Evolutionary conservation across 257 asterid species (phyloP).

Genomic region (Nicotiana knightiana): DNA sequence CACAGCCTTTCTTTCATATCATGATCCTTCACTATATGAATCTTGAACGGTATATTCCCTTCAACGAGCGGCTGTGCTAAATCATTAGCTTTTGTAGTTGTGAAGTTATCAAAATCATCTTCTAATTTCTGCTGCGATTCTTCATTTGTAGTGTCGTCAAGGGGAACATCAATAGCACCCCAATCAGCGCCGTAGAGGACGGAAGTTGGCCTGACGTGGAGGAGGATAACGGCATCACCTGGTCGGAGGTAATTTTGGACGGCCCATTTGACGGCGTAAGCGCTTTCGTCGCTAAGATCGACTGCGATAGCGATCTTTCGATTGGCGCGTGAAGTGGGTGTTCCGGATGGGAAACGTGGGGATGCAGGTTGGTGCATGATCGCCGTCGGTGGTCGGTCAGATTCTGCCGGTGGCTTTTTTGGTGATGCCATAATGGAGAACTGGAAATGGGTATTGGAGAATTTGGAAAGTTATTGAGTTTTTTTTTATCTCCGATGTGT

Average conservation of each 20-base stretch:
- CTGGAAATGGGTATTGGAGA: not conserved
- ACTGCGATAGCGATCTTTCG: conserved; percentile 68
- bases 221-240: conserved; percentile 75
- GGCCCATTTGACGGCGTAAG: conserved; percentile 67
- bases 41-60: conserved; percentile 55
- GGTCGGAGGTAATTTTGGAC: conserved; percentile 71
- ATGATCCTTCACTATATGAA: conserved; percentile 76
- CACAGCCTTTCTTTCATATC: conserved; percentile 86
- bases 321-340: conserved; percentile 47
- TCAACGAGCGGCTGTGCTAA: conserved; percentile 64
- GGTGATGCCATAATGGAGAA: conserved; percentile 42
- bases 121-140: conserved; percentile 59
- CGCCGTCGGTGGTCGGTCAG: conserved; percentile 37
- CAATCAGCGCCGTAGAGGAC: conserved; percentile 58
- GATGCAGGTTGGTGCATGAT: conserved; percentile 62
- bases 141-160: conserved; percentile 35
- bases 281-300: conserved; percentile 76
- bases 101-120: conserved; percentile 61
- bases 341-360: conserved; percentile 50
- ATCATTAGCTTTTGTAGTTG: conserved; percentile 53
- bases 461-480: not conserved
- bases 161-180: conserved; percentile 50
- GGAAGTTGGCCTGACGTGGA: conserved; percentile 46
- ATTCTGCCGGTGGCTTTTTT: conserved; percentile 28
- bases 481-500: not conserved